phyloP scores from a whole-genome alignment of 2,329 filamentous ascomycete genomes.

The Penicillium expansum region DNA sequence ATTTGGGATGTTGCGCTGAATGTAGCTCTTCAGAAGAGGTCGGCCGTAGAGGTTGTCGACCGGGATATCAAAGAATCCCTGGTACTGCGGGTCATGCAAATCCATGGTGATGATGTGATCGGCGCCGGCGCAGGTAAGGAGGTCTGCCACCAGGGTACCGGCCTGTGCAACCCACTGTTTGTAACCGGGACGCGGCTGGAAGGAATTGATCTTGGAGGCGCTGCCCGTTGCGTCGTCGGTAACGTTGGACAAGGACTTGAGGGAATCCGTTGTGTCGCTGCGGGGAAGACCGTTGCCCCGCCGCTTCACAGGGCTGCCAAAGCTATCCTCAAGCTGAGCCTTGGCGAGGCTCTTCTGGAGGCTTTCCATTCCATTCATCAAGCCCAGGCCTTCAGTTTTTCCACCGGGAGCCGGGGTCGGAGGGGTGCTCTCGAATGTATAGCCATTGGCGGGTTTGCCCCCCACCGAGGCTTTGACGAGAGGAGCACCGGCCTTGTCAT shows the following conservation, averaged over 20 bases:
- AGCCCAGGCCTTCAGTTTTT: conserved; percentile 62
- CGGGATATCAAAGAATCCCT: conserved; percentile 98
- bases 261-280: conserved; percentile 40
- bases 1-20: conserved; percentile 77
- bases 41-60: conserved; percentile 91
- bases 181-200: conserved; percentile 85
- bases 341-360: conserved; percentile 73
- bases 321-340: conserved; percentile 57
- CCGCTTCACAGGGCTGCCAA: conserved; percentile 44
- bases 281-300: conserved; percentile 42
- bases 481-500: conserved; percentile 91
- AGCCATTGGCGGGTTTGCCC: conserved; percentile 51
- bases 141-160: conserved; percentile 88
- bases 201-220: conserved; percentile 57
- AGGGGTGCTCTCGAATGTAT: conserved; percentile 90
- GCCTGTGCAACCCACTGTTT: conserved; percentile 99
- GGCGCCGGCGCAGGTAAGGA: conserved; percentile 90
- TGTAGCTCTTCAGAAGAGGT: conserved; percentile 59
- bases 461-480: conserved; percentile 64
- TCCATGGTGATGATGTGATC: conserved; percentile 99
- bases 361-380: conserved; percentile 65
- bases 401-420: conserved; percentile 76
- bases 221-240: conserved; percentile 65
- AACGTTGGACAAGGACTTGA: conserved; percentile 43
- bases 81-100: conserved; percentile 91